These are phyloP conservation scores for Penicillium arizonense DNA, from an alignment of 495 filamentous ascomycete genomes.

Conservation along the genomic window DNA sequence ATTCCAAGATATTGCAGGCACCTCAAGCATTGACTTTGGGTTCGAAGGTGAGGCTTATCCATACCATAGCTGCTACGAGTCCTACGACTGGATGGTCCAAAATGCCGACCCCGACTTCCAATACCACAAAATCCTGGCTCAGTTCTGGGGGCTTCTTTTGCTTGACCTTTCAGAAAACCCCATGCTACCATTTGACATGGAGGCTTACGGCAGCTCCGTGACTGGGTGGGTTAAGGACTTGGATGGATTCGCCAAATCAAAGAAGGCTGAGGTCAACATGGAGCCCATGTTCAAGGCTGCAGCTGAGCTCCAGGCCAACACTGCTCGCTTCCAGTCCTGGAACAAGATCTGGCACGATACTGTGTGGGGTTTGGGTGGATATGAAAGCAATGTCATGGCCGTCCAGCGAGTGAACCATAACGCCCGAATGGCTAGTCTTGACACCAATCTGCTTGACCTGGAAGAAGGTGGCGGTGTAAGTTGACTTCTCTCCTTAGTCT, in stretches of 20 bases:
- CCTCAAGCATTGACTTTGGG: slow-evolving; percentile 81
- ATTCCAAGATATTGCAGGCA: slow-evolving; percentile 93
- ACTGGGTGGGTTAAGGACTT: slow-evolving; percentile 63
- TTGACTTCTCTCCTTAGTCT: slow-evolving; percentile 1
- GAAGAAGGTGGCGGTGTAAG: slow-evolving; percentile 66
- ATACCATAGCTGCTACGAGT: slow-evolving; percentile 85
- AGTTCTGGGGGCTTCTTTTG: slow-evolving; percentile 79
- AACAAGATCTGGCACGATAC: slow-evolving; percentile 67
- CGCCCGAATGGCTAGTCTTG: slow-evolving; percentile 71
- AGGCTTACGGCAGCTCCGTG: slow-evolving; percentile 67
- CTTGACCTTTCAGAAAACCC: slow-evolving; percentile 80
- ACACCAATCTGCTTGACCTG: slow-evolving; percentile 78
- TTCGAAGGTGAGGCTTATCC: slow-evolving; percentile 72
- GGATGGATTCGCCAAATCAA: slow-evolving; percentile 58
- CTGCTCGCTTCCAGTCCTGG: slow-evolving; percentile 69
- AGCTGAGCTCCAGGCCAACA: slow-evolving; percentile 53
- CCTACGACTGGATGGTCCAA: slow-evolving; percentile 78
- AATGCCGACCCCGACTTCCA: slow-evolving; percentile 78
- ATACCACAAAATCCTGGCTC: slow-evolving; percentile 76
- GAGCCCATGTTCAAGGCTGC: slow-evolving; percentile 60
- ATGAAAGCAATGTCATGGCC: slow-evolving; percentile 65
- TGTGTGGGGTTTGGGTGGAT: slow-evolving; percentile 64
- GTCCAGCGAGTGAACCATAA: slow-evolving; percentile 68
- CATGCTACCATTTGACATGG: slow-evolving; percentile 80
- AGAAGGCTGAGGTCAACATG: slow-evolving; percentile 53